Base-by-base conservation (phyloP, 2,329 filamentous ascomycete genomes). In the Colletotrichum sp. region DNA sequence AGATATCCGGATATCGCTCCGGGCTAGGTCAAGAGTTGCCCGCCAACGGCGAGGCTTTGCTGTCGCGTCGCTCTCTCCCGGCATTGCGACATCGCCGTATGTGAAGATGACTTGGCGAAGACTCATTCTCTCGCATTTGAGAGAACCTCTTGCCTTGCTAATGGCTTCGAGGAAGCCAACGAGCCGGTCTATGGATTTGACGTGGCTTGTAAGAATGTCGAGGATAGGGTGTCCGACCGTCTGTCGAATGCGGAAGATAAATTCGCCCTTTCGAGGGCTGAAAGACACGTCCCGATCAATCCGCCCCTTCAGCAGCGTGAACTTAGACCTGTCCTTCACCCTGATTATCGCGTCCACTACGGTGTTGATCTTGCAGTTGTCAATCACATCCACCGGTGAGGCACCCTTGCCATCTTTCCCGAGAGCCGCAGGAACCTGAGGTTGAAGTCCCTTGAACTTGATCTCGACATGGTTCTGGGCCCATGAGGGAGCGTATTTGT, bases 81-180 rank as follows among this genome's bases (percentile, higher is more conserved):
- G 77, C 60, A 76, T 82, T 75, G 61, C 77, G 72, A 70, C 78
- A 48, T 86, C 82, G 68, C 87, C 87, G 82, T 97, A 98, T n/a
- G 88, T 90, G 82, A 97, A 95, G 4, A 90, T 86, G 7, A 97
- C 89, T 77, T 90, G 87, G 78, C 87, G 87, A 71, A 96, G 86
- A 18, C 90, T 92, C 71, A 93, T 88, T 55, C 89, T 86, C 78
- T 93, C 89, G 81, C 90, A 90, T 59, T 86, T 86, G 43, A 94
- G 89, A 67, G 89, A 87, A 18, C 87, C 87, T 63, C 87, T 86
- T 78, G 90, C 87, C 77, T 87, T 86, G 71, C 91, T 87, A 77
- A 96, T 90, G 2, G 93, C 92, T 60, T 92, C 90, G 30, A 95
- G 87, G 80, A 94, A 95, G 59, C 90, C 90, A 52, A 95, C 92